phyloP scores from a whole-genome alignment of 2,329 filamentous ascomycete genomes.

The Corniculantispora saksenae region DNA sequence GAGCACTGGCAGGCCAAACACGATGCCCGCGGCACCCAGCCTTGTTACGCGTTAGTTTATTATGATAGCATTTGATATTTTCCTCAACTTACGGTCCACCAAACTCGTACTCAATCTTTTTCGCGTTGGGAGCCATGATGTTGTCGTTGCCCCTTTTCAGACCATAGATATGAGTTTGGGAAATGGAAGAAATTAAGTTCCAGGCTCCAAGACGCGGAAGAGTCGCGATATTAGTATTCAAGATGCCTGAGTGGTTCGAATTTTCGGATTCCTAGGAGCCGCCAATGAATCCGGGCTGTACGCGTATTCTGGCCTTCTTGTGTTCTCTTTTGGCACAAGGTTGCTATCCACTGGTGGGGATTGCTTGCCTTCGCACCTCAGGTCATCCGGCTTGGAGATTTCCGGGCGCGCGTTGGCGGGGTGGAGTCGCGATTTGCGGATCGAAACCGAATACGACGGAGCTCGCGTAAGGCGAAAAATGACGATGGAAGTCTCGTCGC shows the following conservation, averaged over 20 bases:
- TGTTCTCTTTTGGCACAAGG: background rate
- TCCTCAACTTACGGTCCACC: slow-evolving; percentile 15
- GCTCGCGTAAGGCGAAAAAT: background rate
- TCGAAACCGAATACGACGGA: background rate
- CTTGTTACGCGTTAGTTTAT: slow-evolving; percentile 41
- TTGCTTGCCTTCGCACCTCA: background rate
- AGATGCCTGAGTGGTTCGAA: background rate
- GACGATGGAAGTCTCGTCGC: too few relatives aligned
- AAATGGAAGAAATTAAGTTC: background rate
- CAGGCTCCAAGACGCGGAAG: background rate
- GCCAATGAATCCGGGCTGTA: background rate
- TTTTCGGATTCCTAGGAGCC: background rate
- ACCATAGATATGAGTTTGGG: background rate
- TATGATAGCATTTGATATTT: background rate
- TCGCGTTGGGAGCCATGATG: slow-evolving; percentile 35
- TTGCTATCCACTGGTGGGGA: background rate
- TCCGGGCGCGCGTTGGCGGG: slow-evolving; percentile 4
- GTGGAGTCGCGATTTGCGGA: slow-evolving; percentile 8
- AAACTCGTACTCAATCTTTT: slow-evolving; percentile 22
- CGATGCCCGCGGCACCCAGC: slow-evolving; percentile 70
- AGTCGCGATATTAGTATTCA: background rate
- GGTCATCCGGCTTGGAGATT: slow-evolving; percentile 11
- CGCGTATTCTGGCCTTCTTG: slow-evolving; percentile 4
- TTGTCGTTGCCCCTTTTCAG: background rate
- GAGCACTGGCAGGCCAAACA: slow-evolving; percentile 73